Evolutionary conservation across 305 asterid species (phyloP).

Genomic region (Euphrasia arctica): DNA sequence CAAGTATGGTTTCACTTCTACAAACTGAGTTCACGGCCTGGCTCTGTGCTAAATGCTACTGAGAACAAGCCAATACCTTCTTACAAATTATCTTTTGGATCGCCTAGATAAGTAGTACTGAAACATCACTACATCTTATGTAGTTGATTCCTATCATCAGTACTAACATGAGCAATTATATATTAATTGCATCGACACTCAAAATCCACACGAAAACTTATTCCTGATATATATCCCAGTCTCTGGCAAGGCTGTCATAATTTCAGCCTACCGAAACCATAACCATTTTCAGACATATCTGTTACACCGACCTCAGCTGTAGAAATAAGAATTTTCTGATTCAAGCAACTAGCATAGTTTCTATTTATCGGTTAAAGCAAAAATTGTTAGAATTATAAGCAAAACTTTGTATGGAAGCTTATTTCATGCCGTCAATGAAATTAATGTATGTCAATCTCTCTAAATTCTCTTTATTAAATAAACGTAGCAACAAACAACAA

Average conservation of each 20-base stretch:
- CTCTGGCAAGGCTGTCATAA: slow-evolving; percentile 15
- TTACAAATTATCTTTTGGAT: slow-evolving; percentile 1
- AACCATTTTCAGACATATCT: not conserved
- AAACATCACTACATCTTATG: not conserved
- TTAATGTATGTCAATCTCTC: too few species aligned
- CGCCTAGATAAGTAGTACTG: slow-evolving; percentile 10
- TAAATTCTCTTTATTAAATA: not conserved
- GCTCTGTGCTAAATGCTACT: not conserved
- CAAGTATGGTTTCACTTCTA: slow-evolving; percentile 19
- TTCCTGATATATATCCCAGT: slow-evolving; percentile 2
- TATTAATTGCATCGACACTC: not conserved
- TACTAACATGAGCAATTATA: not conserved
- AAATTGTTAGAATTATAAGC: too few species aligned
- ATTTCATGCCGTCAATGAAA: not conserved
- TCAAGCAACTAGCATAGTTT: not conserved
- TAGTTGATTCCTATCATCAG: slow-evolving; percentile 2
- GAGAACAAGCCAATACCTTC: slow-evolving; percentile 15
- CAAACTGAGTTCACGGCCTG: slow-evolving; percentile 15
- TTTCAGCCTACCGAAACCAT: slow-evolving; percentile 5
- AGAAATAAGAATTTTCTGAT: not conserved
- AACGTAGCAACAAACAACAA: not conserved
- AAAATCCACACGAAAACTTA: not conserved
- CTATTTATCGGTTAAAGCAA: not conserved
- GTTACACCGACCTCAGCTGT: not conserved
- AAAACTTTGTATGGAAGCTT: not conserved